Evolutionary conservation across 108 stramenopile species (phyloP).

Genomic region (Nitzschia sp.): DNA sequence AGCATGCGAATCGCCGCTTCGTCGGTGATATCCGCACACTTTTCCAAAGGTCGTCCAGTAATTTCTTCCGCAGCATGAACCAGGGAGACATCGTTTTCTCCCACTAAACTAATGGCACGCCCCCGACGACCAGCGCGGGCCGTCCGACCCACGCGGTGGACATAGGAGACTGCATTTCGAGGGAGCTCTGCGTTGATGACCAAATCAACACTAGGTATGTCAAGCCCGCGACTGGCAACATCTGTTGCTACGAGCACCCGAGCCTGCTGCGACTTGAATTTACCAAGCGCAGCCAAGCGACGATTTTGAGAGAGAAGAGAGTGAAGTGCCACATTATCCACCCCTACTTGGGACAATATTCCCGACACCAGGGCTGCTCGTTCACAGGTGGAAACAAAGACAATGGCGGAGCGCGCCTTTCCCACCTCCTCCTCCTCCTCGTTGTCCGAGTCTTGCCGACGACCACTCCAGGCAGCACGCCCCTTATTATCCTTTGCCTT

Average conservation of each 20-base stretch:
- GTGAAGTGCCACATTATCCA: slow-evolving; percentile 92
- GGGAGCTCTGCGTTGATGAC: slow-evolving; percentile 98
- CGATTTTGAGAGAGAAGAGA: slow-evolving; percentile 89
- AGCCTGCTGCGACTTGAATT: slow-evolving; percentile 86
- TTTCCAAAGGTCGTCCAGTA: slow-evolving; percentile 69
- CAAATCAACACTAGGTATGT: slow-evolving; percentile 96
- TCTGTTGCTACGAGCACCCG: slow-evolving; percentile 97
- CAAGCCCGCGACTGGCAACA: slow-evolving; percentile 95
- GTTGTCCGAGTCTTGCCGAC: slow-evolving; percentile 27
- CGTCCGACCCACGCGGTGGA: slow-evolving; percentile 97
- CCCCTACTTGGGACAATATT: slow-evolving; percentile 84
- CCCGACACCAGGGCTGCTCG: slow-evolving; percentile 90
- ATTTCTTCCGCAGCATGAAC: slow-evolving; percentile 85
- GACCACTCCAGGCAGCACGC: slow-evolving; percentile 29
- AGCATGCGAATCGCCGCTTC: slow-evolving; percentile 77
- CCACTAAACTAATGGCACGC: slow-evolving; percentile 91
- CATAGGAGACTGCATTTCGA: slow-evolving; percentile 90
- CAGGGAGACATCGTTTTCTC: slow-evolving; percentile 78
- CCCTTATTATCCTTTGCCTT: slow-evolving; percentile 46
- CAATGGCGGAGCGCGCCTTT: slow-evolving; percentile 86
- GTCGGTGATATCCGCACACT: slow-evolving; percentile 80
- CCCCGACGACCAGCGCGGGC: slow-evolving; percentile 97
- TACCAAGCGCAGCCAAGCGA: slow-evolving; percentile 88
- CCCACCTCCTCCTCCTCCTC: slow-evolving; percentile 45
- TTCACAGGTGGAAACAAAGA: slow-evolving; percentile 97